Conservation (phyloP, 2,329 filamentous ascomycete species). For the Alternaria burnsii region DNA sequence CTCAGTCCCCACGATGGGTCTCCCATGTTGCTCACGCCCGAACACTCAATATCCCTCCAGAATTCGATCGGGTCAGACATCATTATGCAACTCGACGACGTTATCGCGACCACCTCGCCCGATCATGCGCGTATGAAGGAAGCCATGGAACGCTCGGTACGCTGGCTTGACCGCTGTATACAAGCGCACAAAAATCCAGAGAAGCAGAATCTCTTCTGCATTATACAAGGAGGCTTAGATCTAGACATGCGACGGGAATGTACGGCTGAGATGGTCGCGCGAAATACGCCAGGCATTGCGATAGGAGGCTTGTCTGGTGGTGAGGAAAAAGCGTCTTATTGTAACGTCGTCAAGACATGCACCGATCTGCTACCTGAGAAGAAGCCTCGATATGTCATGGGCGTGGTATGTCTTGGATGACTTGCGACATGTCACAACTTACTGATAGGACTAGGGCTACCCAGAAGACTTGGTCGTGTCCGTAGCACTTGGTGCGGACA, state of each 20-base stretch:
- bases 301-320: constrained; percentile 95
- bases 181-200: constrained; percentile 84
- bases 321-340: constrained; percentile 93
- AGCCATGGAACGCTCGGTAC: constrained; percentile 91
- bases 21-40: constrained; percentile 96
- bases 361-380: constrained; percentile 83
- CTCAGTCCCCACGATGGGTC: constrained; percentile 94
- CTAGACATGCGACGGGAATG: constrained; percentile 85
- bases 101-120: constrained; percentile 93
- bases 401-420: constrained; percentile 67
- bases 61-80: constrained; percentile 98
- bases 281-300: constrained; percentile 94
- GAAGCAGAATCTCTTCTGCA: constrained; percentile 94
- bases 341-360: constrained; percentile 86
- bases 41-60: constrained; percentile 94
- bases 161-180: constrained; percentile 96
- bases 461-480: constrained; percentile 95
- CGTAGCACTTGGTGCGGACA: constrained; percentile 92
- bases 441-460: constrained; percentile 70
- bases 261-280: constrained; percentile 83
- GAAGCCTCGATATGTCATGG: constrained; percentile 99
- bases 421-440: neutral
- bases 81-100: constrained; percentile 99
- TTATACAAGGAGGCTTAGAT: constrained; percentile 95
- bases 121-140: constrained; percentile 88